Evolutionary conservation across 1,284 basidiomycete genomes (phyloP).

Genomic region (Austroboletus olivaceoglutinosus): DNA sequence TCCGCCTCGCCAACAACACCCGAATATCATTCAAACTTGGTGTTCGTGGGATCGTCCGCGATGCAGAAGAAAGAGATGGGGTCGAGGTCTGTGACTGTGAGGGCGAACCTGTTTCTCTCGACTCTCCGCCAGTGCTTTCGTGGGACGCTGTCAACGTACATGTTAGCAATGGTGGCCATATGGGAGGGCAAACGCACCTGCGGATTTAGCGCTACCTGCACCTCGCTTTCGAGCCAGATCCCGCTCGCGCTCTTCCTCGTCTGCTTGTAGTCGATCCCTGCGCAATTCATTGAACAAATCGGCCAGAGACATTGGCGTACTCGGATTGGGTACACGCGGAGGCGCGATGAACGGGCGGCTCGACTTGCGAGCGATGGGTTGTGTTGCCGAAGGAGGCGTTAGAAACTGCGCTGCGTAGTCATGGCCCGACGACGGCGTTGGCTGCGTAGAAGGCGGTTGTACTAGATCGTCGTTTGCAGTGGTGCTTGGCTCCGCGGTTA

Average conservation of each 20-base stretch:
- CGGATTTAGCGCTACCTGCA: neutral
- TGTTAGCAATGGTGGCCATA: no score
- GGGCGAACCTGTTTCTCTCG: neutral
- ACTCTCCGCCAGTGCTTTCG: neutral
- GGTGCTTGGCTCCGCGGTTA: neutral
- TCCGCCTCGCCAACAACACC: slow-evolving; percentile 14
- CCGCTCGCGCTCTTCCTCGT: neutral
- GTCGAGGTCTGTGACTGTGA: neutral
- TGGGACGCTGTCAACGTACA: no score
- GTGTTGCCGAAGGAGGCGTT: slow-evolving; percentile 4
- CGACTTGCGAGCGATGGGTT: slow-evolving; percentile 2
- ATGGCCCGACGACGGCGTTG: neutral
- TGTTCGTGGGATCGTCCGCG: neutral
- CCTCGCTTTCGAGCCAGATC: neutral
- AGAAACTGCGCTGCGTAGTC: neutral
- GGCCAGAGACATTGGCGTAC: slow-evolving; percentile 16
- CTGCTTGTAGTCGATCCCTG: slow-evolving; percentile 1
- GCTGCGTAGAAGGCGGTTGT: slow-evolving; percentile 1
- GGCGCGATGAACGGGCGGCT: slow-evolving; percentile 21
- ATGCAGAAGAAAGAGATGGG: neutral
- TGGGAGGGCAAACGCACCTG: no score
- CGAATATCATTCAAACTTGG: slow-evolving; percentile 23
- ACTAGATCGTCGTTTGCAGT: neutral
- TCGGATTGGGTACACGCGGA: slow-evolving; percentile 21
- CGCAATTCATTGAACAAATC: slow-evolving; percentile 26